Base-by-base conservation (phyloP, 371 early-diverging fungal genomes). In the Rhizopus stolonifer region DNA sequence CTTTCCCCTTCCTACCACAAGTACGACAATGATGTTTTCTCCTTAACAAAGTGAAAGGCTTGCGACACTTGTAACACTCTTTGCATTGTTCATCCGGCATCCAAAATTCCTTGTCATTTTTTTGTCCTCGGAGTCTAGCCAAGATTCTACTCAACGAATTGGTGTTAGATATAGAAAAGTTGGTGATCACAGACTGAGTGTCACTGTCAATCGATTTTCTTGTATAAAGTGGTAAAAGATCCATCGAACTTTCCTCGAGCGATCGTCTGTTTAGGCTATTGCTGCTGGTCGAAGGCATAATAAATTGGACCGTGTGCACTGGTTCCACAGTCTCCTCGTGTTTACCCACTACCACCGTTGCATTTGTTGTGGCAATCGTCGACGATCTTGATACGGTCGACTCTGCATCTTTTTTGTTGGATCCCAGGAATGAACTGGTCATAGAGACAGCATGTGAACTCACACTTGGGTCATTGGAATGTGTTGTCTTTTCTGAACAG, bases 1-100 rank as follows among this genome's bases (percentile, higher is more conserved):
- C 21, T 21, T 18, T 26, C 23, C 15, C 11, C 19, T 19, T 52
- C 65, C 54, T 78, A 83, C 90, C 91, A 69, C 94, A 93, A 25
- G 89, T 84, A 14, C 94, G 83, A 61, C 94, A 93, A 58, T 93
- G 94, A 58, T 93, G 94, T 53, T 83, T 86, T 44, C 93, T 68
- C 36, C 89, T 73, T 48, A 89, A 80, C 2, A 84, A 52, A 11
- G 83, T 83, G 64, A 93, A 93, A 0, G 85, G 76, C 26, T 70
- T 77, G 45, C 85, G 84, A 65, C 94, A 93, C 17, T 89, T 86
- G 71, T 88, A 92, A 65, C 93, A 93, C 60, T 88, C 88, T 56
- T 86, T 87, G 52, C 84, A 85, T 40, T 81, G 79, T 40, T 91
- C 93, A 60, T 92, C 93, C 25, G 84, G 79, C 90, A 92, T 92